phyloP scores from a whole-genome alignment of 148 eudicot genomes.

The Rhododendron molle region DNA sequence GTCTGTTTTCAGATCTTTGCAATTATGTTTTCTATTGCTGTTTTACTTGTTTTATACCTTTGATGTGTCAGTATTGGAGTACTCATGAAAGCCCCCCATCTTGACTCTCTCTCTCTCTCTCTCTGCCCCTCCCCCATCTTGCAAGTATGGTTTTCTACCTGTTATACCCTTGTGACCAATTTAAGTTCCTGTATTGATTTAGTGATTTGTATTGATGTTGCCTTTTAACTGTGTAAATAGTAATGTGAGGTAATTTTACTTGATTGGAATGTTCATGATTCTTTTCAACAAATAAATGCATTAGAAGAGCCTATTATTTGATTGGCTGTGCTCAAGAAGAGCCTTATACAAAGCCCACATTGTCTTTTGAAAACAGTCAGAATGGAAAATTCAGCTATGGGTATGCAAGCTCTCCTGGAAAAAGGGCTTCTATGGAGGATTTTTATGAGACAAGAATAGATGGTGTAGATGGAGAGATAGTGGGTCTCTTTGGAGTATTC shows the following conservation, averaged over 20 bases:
- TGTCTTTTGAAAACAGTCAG: conserved; percentile 44
- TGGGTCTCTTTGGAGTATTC: conserved; percentile 94
- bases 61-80: neutral
- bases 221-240: neutral
- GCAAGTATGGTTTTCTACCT: neutral
- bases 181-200: neutral
- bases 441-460: conserved; percentile 96
- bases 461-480: conserved; percentile 83
- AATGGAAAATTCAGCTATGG: conserved; percentile 92
- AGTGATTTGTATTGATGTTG: neutral
- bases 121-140: neutral
- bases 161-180: neutral
- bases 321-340: neutral
- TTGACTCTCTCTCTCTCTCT: neutral
- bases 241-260: neutral
- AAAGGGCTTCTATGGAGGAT: conserved; percentile 98
- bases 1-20: neutral
- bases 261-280: neutral
- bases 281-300: neutral
- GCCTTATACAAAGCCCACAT: neutral
- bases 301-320: neutral
- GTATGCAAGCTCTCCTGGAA: conserved; percentile 92
- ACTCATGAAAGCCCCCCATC: neutral
- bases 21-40: neutral
- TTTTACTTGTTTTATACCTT: conserved; percentile 1